Conservation (phyloP, 164 flowering plant species). For the Vitis labrusca region DNA sequence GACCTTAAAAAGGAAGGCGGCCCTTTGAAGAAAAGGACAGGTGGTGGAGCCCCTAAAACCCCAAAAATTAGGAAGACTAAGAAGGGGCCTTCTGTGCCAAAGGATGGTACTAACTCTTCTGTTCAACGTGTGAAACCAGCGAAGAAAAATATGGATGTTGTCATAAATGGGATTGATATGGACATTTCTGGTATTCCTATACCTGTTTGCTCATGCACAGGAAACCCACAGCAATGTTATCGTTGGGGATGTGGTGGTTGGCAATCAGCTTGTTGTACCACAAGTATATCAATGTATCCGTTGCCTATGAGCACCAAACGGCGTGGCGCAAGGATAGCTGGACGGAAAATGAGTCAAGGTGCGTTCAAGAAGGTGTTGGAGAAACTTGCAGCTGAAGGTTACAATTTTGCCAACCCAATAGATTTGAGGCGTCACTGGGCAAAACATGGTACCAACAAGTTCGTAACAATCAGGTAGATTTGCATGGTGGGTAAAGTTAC, state of each 20-base stretch:
- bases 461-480: slow-evolving; percentile 82
- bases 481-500: slow-evolving; percentile 20
- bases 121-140: slow-evolving; percentile 47
- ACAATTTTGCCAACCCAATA: slow-evolving; percentile 68
- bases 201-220: slow-evolving; percentile 88
- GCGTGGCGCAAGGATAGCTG: slow-evolving; percentile 91
- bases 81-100: slow-evolving; percentile 34
- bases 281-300: slow-evolving; percentile 75
- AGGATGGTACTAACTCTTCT: slow-evolving; percentile 38
- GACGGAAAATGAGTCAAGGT: slow-evolving; percentile 92
- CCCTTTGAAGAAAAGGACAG: slow-evolving; percentile 45
- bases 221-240: slow-evolving; percentile 81
- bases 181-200: slow-evolving; percentile 79
- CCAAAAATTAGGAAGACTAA: slow-evolving; percentile 59
- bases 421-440: slow-evolving; percentile 93
- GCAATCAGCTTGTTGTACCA: slow-evolving; percentile 95
- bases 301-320: slow-evolving; percentile 88
- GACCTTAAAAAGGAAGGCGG: slow-evolving; percentile 36
- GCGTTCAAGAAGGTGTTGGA: slow-evolving; percentile 94
- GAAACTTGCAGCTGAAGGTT: slow-evolving; percentile 75
- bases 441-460: slow-evolving; percentile 93
- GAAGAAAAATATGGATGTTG: slow-evolving; percentile 58
- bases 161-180: slow-evolving; percentile 76
- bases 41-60: slow-evolving; percentile 37
- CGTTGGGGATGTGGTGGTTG: slow-evolving; percentile 98